Conservation (phyloP, 208 protist genomes). For the Leishmania martiniquensis region DNA sequence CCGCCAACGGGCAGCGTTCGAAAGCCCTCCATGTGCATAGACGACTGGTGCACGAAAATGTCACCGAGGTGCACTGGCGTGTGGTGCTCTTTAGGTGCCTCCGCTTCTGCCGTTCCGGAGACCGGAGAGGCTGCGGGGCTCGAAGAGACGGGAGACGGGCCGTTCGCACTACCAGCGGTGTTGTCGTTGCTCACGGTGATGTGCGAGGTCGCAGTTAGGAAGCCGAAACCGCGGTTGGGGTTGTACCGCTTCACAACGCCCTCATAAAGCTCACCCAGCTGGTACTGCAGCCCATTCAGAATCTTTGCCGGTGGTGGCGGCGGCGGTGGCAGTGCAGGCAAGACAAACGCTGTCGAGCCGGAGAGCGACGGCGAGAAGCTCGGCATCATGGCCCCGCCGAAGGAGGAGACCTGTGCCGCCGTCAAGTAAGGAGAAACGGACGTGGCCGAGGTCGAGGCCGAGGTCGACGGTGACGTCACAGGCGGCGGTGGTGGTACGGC, state of each 20-base stretch:
- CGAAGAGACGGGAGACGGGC: constrained; percentile 2
- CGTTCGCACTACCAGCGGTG: not conserved
- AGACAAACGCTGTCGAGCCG: not conserved
- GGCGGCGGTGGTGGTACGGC: not conserved
- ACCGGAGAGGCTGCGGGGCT: not conserved
- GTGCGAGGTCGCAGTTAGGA: constrained; percentile 54
- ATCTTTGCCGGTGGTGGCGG: constrained; percentile 5
- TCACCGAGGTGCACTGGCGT: constrained; percentile 46
- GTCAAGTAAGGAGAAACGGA: not conserved
- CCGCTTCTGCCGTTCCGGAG: not conserved
- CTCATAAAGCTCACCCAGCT: constrained; percentile 62
- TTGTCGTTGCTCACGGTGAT: constrained; percentile 2
- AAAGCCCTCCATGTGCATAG: constrained; percentile 65
- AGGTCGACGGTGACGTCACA: not conserved
- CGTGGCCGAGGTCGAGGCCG: not conserved
- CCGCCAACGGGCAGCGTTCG: constrained; percentile 53
- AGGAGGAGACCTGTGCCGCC: not conserved
- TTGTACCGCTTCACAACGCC: constrained; percentile 75
- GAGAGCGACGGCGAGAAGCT: constrained; percentile 9
- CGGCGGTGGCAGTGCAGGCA: not conserved
- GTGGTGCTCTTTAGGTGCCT: constrained; percentile 19
- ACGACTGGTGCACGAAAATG: constrained; percentile 77
- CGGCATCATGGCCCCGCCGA: not conserved
- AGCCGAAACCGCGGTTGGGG: constrained; percentile 64
- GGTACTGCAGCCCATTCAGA: constrained; percentile 52